Base-by-base conservation (phyloP, 495 filamentous ascomycete genomes). In the Echria macrotheca region DNA sequence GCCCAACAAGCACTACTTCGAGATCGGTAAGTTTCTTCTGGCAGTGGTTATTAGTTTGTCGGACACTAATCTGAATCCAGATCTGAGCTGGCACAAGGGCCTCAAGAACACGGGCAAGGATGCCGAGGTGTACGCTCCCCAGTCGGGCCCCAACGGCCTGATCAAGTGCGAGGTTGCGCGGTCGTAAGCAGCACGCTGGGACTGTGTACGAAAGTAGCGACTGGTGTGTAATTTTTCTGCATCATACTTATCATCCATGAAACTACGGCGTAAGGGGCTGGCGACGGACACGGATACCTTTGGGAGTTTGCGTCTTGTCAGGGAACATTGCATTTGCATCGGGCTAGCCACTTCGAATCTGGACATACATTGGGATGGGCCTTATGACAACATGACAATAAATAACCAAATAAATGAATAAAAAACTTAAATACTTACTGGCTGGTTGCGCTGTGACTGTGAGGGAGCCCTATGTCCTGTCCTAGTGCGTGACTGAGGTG, bases 1-100 rank as follows among this genome's bases (percentile, higher is more conserved):
- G 62, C 93, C 93, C 17, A 98, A 98, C 71, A 96, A 95, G 73
- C 93, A 98, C 67, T 98, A 95, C 71, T 98, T 96, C 63, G 93
- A 96, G 68, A 85, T 96, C 71, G 85, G 90, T 95, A 75, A 71
- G 84, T 76, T 15, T 46, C 12, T 38, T 43, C 15, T 24, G 9
- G 23, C 25, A 26, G 15, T 35, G 25, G 10, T 18, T 21, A 19
- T 21, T 12, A 29, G 15, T 10, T 15, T 11, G 11, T 33, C 32
- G 18, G 31, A 38, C 8, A 48, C 47, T 32, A 53, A 26, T 5
- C 29, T 36, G 43, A 43, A 33, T 36, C 21, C 65, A 93, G 90
- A 95, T 63, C 69, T 98, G 58, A 88, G 83, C 73, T 98, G 93
- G 93, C 88, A 96, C 77, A 95, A 96, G 71, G 91, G 89, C 19